Base-by-base conservation (phyloP, 768 basidiomycete species). In the Naganishia vishniacii region DNA sequence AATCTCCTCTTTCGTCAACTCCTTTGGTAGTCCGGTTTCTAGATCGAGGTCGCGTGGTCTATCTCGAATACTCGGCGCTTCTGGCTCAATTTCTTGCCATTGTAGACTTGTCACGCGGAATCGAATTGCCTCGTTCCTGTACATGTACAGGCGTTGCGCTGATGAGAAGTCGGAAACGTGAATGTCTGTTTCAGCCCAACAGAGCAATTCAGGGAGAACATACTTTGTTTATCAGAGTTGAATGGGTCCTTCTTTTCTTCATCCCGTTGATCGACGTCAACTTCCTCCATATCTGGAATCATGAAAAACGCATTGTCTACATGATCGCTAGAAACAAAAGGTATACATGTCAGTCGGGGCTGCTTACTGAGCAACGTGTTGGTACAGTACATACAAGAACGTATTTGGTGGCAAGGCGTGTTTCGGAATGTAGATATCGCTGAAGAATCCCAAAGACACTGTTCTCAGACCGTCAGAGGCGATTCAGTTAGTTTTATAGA, bases 371-470 rank as follows among this genome's bases (percentile, higher is more conserved):
- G 4, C 6, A 51, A 15, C 9, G 13, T 34, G 18, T 6, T 3
- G 25, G 18, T 16, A 1, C 46, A 23, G 7, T n/a, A 68, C 79
- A 71, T 48, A 78, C 79, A 73, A 79, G 32, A 73, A 66, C 16
- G 73, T 72, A 28, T 90, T 87, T 70, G 87, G 84, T 1, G 93
- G 92, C 5, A 97, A 84, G 64, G 89, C 86, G 3, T 83, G 79
- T 0, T 83, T 78, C 0, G 91, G 89, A 48, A 97, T 83, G 73
- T 90, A 89, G 25, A 97, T 86, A 70, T 97, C 92, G 77, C 91
- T 89, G 71, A 98, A 98, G 80, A 98, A 97, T 20, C 87, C 88
- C 18, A 95, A 76, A 23, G 87, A 84, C 28, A 94, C 92, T 94
- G 70, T 16, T 46, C 8, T n/a, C 11, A 48, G n/a, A 12, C 25